Conservation (phyloP, 495 filamentous ascomycete genomes). For the Xylaria longipes region DNA sequence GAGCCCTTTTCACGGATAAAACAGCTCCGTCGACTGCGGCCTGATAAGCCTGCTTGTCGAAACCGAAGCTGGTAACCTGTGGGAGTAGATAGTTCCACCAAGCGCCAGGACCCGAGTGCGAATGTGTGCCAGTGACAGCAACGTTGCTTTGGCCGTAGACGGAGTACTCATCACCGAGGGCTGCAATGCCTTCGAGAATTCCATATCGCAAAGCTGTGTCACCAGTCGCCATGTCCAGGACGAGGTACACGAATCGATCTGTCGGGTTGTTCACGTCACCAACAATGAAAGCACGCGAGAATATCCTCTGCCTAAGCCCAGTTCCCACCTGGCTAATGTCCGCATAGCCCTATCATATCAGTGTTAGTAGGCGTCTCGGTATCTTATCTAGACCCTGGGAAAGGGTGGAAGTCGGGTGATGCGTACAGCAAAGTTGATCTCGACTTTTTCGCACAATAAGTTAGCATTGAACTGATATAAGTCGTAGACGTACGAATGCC, state of each 20-base stretch:
- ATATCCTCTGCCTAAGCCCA: slow-evolving; percentile 83
- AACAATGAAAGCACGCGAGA: slow-evolving; percentile 89
- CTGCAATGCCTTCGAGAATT: slow-evolving; percentile 74
- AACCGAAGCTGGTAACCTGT: slow-evolving; percentile 88
- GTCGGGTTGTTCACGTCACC: slow-evolving; percentile 69
- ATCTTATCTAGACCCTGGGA: background rate
- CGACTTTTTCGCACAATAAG: slow-evolving; percentile 61
- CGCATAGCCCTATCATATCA: slow-evolving; percentile 67
- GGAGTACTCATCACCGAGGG: slow-evolving; percentile 56
- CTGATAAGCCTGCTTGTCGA: slow-evolving; percentile 84
- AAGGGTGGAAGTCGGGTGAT: background rate
- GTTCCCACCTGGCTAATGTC: slow-evolving; percentile 76
- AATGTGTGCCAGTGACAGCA: slow-evolving; percentile 91
- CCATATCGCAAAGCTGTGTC: slow-evolving; percentile 90
- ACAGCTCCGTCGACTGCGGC: slow-evolving; percentile 89
- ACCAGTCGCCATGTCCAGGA: slow-evolving; percentile 81
- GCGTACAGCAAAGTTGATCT: slow-evolving; percentile 63
- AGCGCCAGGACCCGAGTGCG: slow-evolving; percentile 88
- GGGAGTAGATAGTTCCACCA: slow-evolving; percentile 97
- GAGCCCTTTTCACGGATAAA: slow-evolving; percentile 82
- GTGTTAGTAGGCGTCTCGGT: background rate
- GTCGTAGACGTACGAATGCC: background rate
- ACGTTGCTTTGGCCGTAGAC: slow-evolving; percentile 80
- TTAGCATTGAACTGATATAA: slow-evolving; percentile 9
- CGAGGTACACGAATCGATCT: slow-evolving; percentile 85